phyloP scores from a whole-genome alignment of 495 filamentous ascomycete genomes.

The Jackrogersella multiformis region DNA sequence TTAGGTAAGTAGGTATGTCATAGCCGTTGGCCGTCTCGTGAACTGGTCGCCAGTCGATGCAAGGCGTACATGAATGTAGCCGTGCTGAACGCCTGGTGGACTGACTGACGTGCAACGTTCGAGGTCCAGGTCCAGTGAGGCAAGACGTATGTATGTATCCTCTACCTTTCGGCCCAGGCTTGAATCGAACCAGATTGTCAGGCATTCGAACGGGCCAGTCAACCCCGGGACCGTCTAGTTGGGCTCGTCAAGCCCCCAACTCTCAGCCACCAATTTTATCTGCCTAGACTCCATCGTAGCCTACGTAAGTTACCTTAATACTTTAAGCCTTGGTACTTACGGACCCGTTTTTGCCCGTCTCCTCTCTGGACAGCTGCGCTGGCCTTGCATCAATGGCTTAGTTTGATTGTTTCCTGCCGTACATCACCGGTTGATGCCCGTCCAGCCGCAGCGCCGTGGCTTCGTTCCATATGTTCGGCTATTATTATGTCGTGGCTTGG shows the following conservation, averaged over 20 bases:
- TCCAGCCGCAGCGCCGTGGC: slow-evolving; percentile 36
- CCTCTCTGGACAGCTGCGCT: slow-evolving; percentile 45
- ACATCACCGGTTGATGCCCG: slow-evolving; percentile 33
- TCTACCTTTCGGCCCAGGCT: slow-evolving; percentile 35
- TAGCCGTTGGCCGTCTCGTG: slow-evolving; percentile 17
- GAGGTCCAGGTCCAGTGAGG: slow-evolving; percentile 56
- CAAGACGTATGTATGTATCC: slow-evolving; percentile 47
- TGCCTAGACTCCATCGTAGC: slow-evolving; percentile 16
- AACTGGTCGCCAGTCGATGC: slow-evolving; percentile 22
- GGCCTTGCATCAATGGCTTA: slow-evolving; percentile 54
- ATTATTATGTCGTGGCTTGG: slow-evolving; percentile 32
- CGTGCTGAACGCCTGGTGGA: slow-evolving; percentile 25
- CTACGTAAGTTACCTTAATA: slow-evolving; percentile 22
- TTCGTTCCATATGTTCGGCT: slow-evolving; percentile 32
- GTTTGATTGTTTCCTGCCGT: slow-evolving; percentile 35
- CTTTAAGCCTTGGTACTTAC: slow-evolving; percentile 23
- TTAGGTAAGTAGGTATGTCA: neutral
- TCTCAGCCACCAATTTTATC: slow-evolving; percentile 29
- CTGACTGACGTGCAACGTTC: slow-evolving; percentile 36
- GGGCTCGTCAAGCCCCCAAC: slow-evolving; percentile 45
- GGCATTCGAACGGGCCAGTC: slow-evolving; percentile 38
- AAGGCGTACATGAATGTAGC: slow-evolving; percentile 33
- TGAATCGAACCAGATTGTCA: slow-evolving; percentile 32
- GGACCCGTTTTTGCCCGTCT: slow-evolving; percentile 22
- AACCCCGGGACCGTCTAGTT: slow-evolving; percentile 42